Evolutionary conservation across 345 rosid genomes (phyloP).

Genomic region (Rhodomyrtus tomentosa): DNA sequence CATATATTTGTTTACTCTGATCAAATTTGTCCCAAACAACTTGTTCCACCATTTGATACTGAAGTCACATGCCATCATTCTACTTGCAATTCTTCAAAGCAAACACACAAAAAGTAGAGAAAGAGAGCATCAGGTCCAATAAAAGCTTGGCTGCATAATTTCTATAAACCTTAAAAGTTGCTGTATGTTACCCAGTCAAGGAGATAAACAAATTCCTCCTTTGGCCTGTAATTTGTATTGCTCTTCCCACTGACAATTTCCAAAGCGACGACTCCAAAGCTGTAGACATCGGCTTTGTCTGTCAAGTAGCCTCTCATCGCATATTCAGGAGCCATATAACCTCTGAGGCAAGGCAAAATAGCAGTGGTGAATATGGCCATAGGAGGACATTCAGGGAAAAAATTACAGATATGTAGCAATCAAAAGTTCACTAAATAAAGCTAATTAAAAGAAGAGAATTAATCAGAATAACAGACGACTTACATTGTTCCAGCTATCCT

Average conservation of each 20-base stretch:
- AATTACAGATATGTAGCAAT: neutral
- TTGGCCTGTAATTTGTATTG: constrained; percentile 92
- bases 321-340: constrained; percentile 98
- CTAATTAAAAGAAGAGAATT: neutral
- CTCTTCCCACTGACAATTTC: constrained; percentile 92
- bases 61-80: neutral
- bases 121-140: neutral
- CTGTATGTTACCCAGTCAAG: constrained; percentile 61
- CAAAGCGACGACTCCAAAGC: constrained; percentile 70
- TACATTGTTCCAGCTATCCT: constrained; percentile 67
- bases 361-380: neutral
- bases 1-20: neutral
- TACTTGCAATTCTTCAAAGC: neutral
- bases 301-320: constrained; percentile 99
- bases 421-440: neutral
- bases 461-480: constrained; percentile 1
- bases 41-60: neutral
- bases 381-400: neutral
- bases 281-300: constrained; percentile 88
- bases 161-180: neutral
- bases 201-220: constrained; percentile 87
- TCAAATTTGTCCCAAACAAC: neutral
- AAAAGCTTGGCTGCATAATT: neutral
- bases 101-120: neutral
- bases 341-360: constrained; percentile 26